Base-by-base conservation (phyloP, 169 alveolate species). In the Babesia microti region DNA sequence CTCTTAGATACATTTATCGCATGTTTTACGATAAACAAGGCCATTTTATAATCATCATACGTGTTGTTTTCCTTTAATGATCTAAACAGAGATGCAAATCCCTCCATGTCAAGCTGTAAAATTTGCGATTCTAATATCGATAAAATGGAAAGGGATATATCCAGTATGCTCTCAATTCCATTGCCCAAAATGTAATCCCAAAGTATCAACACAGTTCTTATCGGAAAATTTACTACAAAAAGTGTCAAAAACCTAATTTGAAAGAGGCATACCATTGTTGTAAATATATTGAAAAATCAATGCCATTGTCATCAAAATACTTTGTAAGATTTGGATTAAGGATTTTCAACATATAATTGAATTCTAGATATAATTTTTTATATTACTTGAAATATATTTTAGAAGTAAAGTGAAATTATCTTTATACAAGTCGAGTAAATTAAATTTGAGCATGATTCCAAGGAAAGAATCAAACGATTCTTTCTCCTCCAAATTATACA, bases 391-490 rank as follows among this genome's bases (percentile, higher is more conserved):
- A 35, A 71, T 72, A 28, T 74, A 74, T 42, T 53, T 65, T 50
- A 56, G 67, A 17, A 74, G 44, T 26, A 74, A 47, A n/a, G 85
- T 82, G 30, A 74, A 74, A 19, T 65, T 30, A 4, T 73, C 80
- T 44, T 46, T 72, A 40, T 74, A 74, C 41, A 74, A 74, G 35
- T 75, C 85, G 9, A 72, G 57, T 11, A 74, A 72, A 6, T 73
- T 73, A 17, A 70, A 66, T 14, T 45, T 66, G 39, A 65, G 65
- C 59, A 74, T 52, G 36, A 75, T 63, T 22, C 81, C 59, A 34
- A 71, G 86, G 66, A 84, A 52, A 41, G 75, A 48, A 60, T 69
- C 66, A 22, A 46, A 60, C 53, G 91, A 60, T 59, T 85, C 67
- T 46, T 54, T 36, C 67, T 69, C 69, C 52, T 72, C 55, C 59